Base-by-base conservation (phyloP, 2,329 filamentous ascomycete genomes). In the Didymella exigua region DNA sequence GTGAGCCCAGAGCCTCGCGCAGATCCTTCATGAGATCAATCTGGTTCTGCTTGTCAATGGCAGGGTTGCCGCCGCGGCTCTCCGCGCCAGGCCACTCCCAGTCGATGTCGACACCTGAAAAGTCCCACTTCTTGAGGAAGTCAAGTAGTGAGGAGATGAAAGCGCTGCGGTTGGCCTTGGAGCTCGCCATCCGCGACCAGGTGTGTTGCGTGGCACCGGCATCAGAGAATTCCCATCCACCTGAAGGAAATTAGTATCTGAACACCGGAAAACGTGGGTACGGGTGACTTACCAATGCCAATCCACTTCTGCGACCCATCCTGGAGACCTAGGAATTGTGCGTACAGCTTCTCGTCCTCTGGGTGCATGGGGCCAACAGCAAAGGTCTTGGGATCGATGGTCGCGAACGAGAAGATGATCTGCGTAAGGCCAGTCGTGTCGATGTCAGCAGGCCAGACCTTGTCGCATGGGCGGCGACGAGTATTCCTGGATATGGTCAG, bases 81-180 rank as follows among this genome's bases (percentile, higher is more conserved):
- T 54, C 29, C 3, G 63, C 55, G 6, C 58, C 67, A 13, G 68
- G 71, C 14, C 71, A 66, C 3, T 77, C 76, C 79, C 79, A 82
- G 56, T 82, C 77, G n/a, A 82, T 60, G 45, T 82, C 78, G 2
- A 80, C 66, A 1, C 67, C 65, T 3, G 78, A 75, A 45, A 82
- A 80, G 2, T 68, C 69, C 58, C 79, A 80, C 6, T 66, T 72
- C 1, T 60, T 27, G 62, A 82, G 69, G 58, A 82, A 81, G 1
- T 50, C 42, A 2, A 75, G 51, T 0, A 80, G 56, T 0, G 69
- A 74, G 1, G 63, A 54, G 49, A 77, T 70, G 57, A 82, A 82
- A 0, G 56, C 60, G 0, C 53, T 42, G n/a, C 72, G 67, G 16
- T 70, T 75, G 2, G 54, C 48, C 6, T 67, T 26, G 2, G 58